Percentiles rank a stretch among this genome's conserved stretches.
These are phyloP conservation scores for Dothideomycetes sp. DNA, from an alignment of 2,329 filamentous ascomycete species.

Conservation along the genomic window DNA sequence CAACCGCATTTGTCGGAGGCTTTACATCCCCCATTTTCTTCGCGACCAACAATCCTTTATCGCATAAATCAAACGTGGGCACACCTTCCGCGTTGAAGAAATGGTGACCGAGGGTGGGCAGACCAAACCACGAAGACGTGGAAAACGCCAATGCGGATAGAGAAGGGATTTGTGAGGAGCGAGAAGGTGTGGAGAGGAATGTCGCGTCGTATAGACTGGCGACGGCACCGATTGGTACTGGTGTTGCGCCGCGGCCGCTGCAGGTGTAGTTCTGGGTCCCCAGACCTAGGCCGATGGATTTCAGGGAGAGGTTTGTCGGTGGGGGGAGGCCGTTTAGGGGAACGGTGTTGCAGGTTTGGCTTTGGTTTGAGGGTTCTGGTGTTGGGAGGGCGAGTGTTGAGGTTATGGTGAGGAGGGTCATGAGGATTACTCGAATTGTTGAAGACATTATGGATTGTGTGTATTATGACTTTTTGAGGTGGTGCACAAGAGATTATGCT, in stretches of 20 bases:
- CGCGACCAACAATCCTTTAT: slow-evolving; percentile 34
- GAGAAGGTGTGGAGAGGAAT: slow-evolving; percentile 29
- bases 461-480: too few relatives aligned
- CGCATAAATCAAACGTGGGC: slow-evolving; percentile 52
- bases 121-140: slow-evolving; percentile 4
- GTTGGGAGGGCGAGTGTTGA: slow-evolving; percentile 3
- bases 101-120: slow-evolving; percentile 49
- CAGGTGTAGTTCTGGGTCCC: slow-evolving; percentile 65
- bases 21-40: slow-evolving; percentile 43
- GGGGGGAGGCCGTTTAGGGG: slow-evolving; percentile 11
- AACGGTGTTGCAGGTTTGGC: too few relatives aligned
- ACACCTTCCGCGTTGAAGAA: slow-evolving; percentile 49
- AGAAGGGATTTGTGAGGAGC: neutral
- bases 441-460: slow-evolving; percentile 4
- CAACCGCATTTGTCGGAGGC: slow-evolving; percentile 40
- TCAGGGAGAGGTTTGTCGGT: slow-evolving; percentile 15
- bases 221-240: slow-evolving; percentile 35
- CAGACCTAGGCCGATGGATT: slow-evolving; percentile 49
- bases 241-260: slow-evolving; percentile 23
- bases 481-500: too few relatives aligned
- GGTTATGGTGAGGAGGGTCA: slow-evolving; percentile 1
- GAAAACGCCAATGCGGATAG: slow-evolving; percentile 6
- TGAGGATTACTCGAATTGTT: neutral
- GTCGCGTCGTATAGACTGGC: slow-evolving; percentile 38
- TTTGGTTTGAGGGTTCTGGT: neutral